These are phyloP conservation scores for Sarocladium brachiariae DNA, from an alignment of 2,329 filamentous ascomycete genomes.

Conservation along the genomic window DNA sequence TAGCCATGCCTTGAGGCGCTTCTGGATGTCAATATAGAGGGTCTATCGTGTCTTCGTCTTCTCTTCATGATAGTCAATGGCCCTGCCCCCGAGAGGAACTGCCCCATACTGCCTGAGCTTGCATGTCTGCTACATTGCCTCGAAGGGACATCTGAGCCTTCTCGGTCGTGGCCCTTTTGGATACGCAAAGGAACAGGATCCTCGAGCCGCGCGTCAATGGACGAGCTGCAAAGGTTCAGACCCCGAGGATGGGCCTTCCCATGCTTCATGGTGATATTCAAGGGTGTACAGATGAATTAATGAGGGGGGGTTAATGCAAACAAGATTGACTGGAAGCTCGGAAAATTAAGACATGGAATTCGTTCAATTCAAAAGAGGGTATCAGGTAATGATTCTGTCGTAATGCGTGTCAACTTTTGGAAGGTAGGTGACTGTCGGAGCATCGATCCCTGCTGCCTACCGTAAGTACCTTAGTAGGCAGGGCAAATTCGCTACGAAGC, in stretches of 20 bases:
- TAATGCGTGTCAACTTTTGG: neutral
- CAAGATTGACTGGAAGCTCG: neutral
- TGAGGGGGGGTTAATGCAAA: neutral
- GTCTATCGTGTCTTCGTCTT: constrained; percentile 15
- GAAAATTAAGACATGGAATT: neutral
- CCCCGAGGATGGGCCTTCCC: neutral
- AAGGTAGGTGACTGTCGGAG: neutral
- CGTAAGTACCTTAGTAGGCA: too few species aligned
- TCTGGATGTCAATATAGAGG: neutral
- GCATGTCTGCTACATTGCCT: neutral
- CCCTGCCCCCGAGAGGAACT: neutral
- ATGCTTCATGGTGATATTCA: neutral
- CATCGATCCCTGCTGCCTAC: neutral
- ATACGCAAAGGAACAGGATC: constrained; percentile 1
- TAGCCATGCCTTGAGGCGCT: too few species aligned
- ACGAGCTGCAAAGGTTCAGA: constrained; percentile 1
- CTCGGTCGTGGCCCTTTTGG: neutral
- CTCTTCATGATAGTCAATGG: constrained; percentile 30
- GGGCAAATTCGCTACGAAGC: too few species aligned
- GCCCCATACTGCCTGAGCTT: neutral
- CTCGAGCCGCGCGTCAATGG: neutral
- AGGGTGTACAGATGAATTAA: neutral
- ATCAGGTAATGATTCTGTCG: neutral
- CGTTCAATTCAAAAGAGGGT: neutral
- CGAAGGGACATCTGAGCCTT: neutral